Evolutionary conservation across 192 early-diverging fungal genomes (phyloP).

Genomic region (Coemansia sp.): DNA sequence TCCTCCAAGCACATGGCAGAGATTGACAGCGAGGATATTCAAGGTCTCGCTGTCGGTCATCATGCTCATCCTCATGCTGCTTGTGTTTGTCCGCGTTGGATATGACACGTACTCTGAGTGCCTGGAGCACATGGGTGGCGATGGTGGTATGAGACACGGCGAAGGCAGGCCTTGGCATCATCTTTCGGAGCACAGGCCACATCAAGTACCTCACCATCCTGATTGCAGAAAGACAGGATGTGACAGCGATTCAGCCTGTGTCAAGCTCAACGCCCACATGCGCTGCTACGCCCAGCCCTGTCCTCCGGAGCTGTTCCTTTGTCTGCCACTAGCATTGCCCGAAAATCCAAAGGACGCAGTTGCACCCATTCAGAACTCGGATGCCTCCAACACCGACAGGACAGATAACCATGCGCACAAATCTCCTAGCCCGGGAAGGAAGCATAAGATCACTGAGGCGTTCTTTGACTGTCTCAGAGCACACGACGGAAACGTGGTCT

Average conservation of each 20-base stretch:
- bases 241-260: constrained; percentile 25
- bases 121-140: constrained; percentile 2
- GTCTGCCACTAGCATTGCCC: constrained; percentile 26
- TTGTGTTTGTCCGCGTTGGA: not conserved
- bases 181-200: not conserved
- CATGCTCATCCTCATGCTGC: not conserved
- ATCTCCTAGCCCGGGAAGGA: not conserved
- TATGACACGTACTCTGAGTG: not conserved
- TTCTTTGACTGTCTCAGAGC: constrained; percentile 34
- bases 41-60: not conserved
- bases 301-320: constrained; percentile 29
- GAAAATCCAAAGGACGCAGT: constrained; percentile 25
- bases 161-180: not conserved
- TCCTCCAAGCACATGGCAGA: not conserved
- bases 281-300: constrained; percentile 41
- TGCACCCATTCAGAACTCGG: constrained; percentile 8
- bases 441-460: constrained; percentile 25
- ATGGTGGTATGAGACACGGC: not conserved
- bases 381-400: constrained; percentile 2
- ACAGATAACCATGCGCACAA: not conserved
- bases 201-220: not conserved
- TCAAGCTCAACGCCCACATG: constrained; percentile 18
- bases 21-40: not conserved
- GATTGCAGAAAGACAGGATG: constrained; percentile 49
- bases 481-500: constrained; percentile 29